Percentiles rank a stretch among this genome's conserved stretches.
These are phyloP conservation scores for Acanthamoeba lenticulata DNA, from an alignment of 208 protist genomes.

Conservation along the genomic window DNA sequence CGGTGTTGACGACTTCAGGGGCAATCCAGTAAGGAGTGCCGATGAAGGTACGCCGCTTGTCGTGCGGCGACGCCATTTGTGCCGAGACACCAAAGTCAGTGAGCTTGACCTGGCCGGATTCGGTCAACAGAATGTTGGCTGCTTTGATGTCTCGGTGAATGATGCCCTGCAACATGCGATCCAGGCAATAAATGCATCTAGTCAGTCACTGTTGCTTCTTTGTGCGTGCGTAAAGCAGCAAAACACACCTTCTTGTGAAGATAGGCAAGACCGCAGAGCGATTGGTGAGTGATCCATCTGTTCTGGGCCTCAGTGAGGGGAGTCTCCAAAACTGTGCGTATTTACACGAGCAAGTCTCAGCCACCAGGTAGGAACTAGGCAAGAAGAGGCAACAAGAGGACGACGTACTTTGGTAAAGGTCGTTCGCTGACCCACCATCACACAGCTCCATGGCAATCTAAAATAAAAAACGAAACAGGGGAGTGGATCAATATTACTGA, in stretches of 20 bases:
- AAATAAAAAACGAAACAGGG: background rate
- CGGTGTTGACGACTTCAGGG: conserved; percentile 57
- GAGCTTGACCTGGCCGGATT: conserved; percentile 62
- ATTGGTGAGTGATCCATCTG: conserved; percentile 22
- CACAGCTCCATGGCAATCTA: conserved; percentile 71
- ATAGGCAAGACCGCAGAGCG: conserved; percentile 30
- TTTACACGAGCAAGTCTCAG: background rate
- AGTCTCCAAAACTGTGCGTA: conserved; percentile 45
- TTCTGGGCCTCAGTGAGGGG: conserved; percentile 15
- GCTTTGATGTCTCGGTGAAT: conserved; percentile 85
- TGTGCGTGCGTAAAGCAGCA: no score
- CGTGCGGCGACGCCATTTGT: conserved; percentile 85
- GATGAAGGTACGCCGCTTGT: conserved; percentile 87
- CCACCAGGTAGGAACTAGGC: background rate
- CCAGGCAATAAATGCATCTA: conserved; percentile 66
- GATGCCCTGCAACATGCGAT: no score
- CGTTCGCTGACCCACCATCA: conserved; percentile 58
- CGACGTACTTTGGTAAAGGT: conserved; percentile 47
- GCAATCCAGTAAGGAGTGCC: conserved; percentile 90
- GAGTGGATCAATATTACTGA: background rate
- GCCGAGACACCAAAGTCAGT: conserved; percentile 89
- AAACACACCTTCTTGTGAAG: conserved; percentile 42
- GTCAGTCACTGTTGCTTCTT: background rate
- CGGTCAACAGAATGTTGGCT: conserved; percentile 79
- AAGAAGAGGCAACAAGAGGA: background rate